Conservation (phyloP, 495 filamentous ascomycete genomes). For the Trichoderma gamsii region DNA sequence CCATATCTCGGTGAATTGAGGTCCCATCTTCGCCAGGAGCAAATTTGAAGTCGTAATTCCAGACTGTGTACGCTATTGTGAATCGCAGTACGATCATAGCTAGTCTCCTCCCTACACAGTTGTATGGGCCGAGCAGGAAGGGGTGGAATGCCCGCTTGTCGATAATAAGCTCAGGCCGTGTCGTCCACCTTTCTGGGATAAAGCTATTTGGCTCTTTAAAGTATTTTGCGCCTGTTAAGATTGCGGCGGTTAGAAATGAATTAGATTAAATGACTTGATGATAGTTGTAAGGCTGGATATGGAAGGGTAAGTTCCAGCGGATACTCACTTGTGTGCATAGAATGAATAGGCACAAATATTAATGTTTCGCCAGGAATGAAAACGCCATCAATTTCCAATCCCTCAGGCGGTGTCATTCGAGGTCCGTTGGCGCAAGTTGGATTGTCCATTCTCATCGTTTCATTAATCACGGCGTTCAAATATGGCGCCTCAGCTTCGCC, state of each 20-base stretch:
- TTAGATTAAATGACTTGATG: background rate
- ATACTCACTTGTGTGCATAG: conserved; percentile 4
- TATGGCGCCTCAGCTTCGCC: background rate
- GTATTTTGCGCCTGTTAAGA: background rate
- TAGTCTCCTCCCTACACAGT: conserved; percentile 29
- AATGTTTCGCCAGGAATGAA: background rate
- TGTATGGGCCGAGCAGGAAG: conserved; percentile 19
- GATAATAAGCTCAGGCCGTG: background rate
- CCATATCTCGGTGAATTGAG: conserved; percentile 17
- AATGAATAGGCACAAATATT: background rate
- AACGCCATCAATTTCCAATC: background rate
- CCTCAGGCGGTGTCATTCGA: background rate
- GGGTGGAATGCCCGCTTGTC: conserved; percentile 6
- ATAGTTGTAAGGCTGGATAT: background rate
- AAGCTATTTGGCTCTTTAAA: background rate
- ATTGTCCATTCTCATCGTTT: conserved; percentile 1
- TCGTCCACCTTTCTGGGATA: conserved; percentile 8
- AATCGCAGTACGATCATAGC: conserved; percentile 27
- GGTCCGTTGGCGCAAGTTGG: background rate
- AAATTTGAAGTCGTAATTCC: conserved; percentile 19
- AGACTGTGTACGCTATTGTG: conserved; percentile 23
- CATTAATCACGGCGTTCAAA: background rate
- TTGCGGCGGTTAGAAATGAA: background rate
- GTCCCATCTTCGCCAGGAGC: conserved; percentile 23
- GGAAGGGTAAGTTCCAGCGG: background rate